Evolutionary conservation across 345 rosid genomes (phyloP), one percentile per base, ranked within the genome.

Genomic region (Heritiera fomes): DNA sequence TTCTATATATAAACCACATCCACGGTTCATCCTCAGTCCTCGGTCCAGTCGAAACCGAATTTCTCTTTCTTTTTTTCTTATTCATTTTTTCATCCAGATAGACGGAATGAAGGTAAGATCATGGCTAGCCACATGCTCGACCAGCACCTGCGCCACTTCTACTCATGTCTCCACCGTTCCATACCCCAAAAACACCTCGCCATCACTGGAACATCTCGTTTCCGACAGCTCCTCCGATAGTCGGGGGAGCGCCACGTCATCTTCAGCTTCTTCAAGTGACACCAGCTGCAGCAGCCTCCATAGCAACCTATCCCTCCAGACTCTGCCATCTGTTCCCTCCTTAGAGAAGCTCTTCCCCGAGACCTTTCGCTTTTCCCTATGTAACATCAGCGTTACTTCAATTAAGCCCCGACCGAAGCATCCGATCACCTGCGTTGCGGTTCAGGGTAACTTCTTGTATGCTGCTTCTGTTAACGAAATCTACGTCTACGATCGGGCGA

Each of bases 251-350:
- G 30, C 79, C 80, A 75, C 88, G 74, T 80, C 88, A 15, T 79
- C 77, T 2, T 73, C 81, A 0, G 12, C 79, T 1, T 81, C 87
- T 68, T 72, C 80, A 10, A 77, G 45, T 61, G 73, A 84, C 3
- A n/a, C 78, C 49, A 75, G 73, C 64, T 81, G 75, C 45, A 45
- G 86, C 72, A 86, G 87, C 83, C 93, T 95, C 78, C 89, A 89
- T 0, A 90, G 90, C 83, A 87, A 85, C 71, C 93, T 90, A 45
- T 92, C 98, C 73, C 90, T 95, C 77, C 98, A 89, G 43, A 93
- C 97, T 1, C 88, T 91, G 0, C 97, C 98, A 3, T 92, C 97
- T 8, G 84, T 91, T 61, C 92, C 94, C 49, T 92, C 93, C 65
- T 94, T 95, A 75, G 94, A 95, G 78, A 91, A 81, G 66, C 74